A percentile compares a stretch with the other conserved stretches of the same genome.
phyloP scores from a whole-genome alignment of 2,329 filamentous ascomycete species.

The Aspergillus sp. region DNA sequence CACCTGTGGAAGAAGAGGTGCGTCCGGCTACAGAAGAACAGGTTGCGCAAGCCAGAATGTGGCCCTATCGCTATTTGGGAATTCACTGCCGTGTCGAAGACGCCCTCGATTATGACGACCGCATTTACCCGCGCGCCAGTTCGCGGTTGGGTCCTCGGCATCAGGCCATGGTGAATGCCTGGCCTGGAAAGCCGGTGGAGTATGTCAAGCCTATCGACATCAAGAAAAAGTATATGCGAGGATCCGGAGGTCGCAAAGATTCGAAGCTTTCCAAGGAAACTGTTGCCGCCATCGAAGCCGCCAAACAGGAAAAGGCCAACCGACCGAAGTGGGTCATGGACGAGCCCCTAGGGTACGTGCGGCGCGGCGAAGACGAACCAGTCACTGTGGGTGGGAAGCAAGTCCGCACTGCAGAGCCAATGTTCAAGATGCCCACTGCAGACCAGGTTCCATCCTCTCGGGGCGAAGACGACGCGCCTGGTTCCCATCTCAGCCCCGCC shows the following conservation, averaged over 20 bases:
- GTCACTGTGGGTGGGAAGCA: constrained; percentile 65
- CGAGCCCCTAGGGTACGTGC: constrained; percentile 81
- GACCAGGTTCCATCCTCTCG: constrained; percentile 49
- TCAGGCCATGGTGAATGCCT: constrained; percentile 81
- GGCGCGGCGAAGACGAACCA: constrained; percentile 76
- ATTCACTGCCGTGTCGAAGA: constrained; percentile 96
- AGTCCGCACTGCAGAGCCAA: constrained; percentile 70
- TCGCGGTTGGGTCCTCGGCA: constrained; percentile 89
- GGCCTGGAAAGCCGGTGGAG: constrained; percentile 85
- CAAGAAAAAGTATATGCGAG: constrained; percentile 72
- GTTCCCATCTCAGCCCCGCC: constrained; percentile 36
- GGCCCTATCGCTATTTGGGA: constrained; percentile 94
- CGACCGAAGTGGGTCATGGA: constrained; percentile 94
- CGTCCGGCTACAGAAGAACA: constrained; percentile 76
- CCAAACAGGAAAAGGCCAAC: constrained; percentile 75
- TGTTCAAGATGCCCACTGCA: constrained; percentile 73
- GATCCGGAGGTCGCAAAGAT: constrained; percentile 68
- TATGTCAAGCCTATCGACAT: constrained; percentile 85
- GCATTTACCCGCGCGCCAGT: constrained; percentile 93
- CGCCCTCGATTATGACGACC: constrained; percentile 93
- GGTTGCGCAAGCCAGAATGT: constrained; percentile 87
- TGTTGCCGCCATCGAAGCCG: constrained; percentile 75
- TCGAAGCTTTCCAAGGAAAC: constrained; percentile 78
- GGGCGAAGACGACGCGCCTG: constrained; percentile 45
- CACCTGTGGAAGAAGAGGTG: constrained; percentile 55